A percentile compares a stretch with the other conserved stretches of the same genome.
phyloP scores from a whole-genome alignment of 345 rosid species.

The Adansonia digitata region DNA sequence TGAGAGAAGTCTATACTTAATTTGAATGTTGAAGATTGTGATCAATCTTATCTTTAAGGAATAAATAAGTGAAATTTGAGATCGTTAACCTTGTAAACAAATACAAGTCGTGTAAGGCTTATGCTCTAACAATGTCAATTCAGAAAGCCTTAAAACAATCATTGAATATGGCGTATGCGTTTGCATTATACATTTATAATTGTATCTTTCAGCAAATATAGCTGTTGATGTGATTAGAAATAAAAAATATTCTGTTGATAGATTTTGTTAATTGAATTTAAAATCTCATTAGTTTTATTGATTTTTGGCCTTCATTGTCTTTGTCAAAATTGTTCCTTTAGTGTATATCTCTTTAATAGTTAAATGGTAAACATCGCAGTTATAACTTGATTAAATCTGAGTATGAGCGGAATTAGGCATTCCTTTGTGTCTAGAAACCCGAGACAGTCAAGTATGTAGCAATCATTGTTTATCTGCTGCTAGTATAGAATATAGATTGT shows the following conservation, averaged over 20 bases:
- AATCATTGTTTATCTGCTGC: background rate
- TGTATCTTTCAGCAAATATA: background rate
- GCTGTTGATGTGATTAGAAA: background rate
- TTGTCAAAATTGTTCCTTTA: background rate
- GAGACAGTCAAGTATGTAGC: background rate
- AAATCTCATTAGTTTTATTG: background rate
- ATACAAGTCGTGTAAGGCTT: background rate
- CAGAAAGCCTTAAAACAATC: background rate
- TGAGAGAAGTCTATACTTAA: background rate
- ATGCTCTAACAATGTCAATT: background rate
- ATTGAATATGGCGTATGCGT: background rate
- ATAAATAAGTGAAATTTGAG: background rate
- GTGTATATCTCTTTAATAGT: background rate
- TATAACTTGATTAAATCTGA: background rate
- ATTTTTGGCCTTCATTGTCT: background rate
- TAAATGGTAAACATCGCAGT: background rate
- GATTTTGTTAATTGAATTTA: background rate
- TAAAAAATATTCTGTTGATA: background rate
- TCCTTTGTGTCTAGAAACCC: background rate
- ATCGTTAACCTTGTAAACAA: background rate
- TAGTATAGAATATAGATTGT: background rate
- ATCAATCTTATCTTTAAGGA: background rate
- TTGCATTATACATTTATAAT: background rate
- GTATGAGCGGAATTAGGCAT: background rate
- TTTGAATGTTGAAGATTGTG: background rate